Conservation (phyloP, 352 stramenopile genomes). For the Globisporangium rhizosaccharum region DNA sequence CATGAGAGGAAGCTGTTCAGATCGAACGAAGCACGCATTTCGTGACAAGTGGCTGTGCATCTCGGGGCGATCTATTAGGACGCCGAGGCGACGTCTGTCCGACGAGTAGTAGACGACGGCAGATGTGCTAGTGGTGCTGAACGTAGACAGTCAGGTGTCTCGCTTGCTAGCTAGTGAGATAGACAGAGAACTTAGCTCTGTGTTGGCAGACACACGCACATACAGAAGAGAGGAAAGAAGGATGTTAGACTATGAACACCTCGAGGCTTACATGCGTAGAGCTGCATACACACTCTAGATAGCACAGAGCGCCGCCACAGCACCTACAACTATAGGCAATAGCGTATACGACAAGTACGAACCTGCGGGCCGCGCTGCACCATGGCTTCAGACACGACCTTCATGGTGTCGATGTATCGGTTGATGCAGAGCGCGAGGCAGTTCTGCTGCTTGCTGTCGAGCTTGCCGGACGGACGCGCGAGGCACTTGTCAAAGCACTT, state of each 20-base stretch:
- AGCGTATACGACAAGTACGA: background rate
- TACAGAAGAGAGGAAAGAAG: background rate
- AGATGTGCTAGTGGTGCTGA: no score
- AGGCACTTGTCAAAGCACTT: constrained; percentile 92
- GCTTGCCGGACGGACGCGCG: constrained; percentile 66
- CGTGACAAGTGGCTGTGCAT: no score
- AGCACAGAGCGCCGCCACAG: background rate
- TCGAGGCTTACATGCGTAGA: no score
- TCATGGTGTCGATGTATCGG: constrained; percentile 90
- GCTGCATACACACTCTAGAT: background rate
- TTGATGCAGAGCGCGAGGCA: constrained; percentile 87
- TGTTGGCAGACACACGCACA: background rate
- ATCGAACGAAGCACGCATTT: no score
- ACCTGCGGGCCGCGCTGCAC: constrained; percentile 65
- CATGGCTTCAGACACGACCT: constrained; percentile 83
- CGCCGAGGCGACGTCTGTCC: no score
- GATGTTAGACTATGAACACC: background rate
- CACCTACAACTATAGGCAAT: background rate
- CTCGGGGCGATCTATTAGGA: no score
- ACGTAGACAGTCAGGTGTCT: no score
- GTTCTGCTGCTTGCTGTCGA: constrained; percentile 89
- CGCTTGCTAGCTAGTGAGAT: background rate
- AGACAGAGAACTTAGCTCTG: background rate
- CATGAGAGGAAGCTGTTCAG: no score
- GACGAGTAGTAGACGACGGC: no score